Conservation (phyloP, 2,329 filamentous ascomycete species). For the Fusarium begoniae region DNA sequence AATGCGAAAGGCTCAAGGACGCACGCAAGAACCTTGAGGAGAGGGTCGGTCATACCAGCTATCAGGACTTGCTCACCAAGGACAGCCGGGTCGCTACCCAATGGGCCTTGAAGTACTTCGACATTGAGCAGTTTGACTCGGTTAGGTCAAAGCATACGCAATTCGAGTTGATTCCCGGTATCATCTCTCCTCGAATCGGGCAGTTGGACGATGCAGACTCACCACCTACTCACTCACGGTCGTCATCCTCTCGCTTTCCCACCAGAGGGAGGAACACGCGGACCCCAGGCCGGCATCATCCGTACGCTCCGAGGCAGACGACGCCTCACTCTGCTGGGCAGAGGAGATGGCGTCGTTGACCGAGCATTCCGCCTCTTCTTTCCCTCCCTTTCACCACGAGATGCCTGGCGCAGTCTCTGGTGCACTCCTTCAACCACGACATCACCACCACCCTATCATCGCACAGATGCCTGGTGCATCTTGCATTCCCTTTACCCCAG, state of each 20-base stretch:
- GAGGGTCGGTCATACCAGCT: not conserved
- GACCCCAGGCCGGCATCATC: not conserved
- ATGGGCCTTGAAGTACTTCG: constrained; percentile 8
- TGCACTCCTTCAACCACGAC: not conserved
- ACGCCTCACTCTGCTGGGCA: not conserved
- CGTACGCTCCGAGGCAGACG: not conserved
- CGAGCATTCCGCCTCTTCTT: fast-evolving
- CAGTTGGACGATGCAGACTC: not conserved
- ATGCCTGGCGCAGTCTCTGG: not conserved
- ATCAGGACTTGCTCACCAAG: not conserved
- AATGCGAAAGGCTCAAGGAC: not conserved
- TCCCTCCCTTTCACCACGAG: not conserved
- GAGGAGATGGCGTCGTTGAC: not conserved
- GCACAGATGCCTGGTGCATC: not conserved
- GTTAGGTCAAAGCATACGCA: not conserved
- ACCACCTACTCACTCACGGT: not conserved
- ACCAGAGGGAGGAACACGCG: not conserved
- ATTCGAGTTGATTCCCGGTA: not conserved
- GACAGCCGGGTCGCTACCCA: not conserved
- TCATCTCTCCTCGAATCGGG: not conserved
- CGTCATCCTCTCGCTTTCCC: not conserved
- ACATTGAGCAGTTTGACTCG: not conserved
- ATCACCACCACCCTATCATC: not conserved
- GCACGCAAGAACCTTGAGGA: not conserved
- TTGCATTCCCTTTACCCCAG: not conserved